Evolutionary conservation across 257 asterid species (phyloP), one percentile per base, ranked within the genome.

Genomic region (Anisodus tanguticus): DNA sequence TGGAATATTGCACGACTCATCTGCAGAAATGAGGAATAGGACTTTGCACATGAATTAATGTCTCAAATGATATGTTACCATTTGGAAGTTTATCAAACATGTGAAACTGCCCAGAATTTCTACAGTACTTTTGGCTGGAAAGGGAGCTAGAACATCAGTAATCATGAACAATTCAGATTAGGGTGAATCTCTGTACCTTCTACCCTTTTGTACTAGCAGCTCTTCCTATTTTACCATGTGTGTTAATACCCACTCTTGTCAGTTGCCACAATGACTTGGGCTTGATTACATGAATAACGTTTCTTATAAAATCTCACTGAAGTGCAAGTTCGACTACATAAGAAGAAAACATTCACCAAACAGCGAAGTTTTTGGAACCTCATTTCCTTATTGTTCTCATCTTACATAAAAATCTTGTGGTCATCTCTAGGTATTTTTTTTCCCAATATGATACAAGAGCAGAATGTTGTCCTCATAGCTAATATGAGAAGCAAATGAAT

Each of bases 381-480:
- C 82, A 49, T 76, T 12, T 77, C 0, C 47, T 77, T 2, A 1
- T 15, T 7, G 81, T 51, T 77, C 64, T 53, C 64, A 13, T 26
- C 49, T 53, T 77, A 13, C 17, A 31, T 3, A 77, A 53, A 76
- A 39, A 69, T 3, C 78, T 43, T 69, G 82, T 77, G 66, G 5
- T 77, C 82, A 53, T 77, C 82, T 77, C 64, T 13, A 77, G 82
- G 82, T 77, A 53, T 13, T 76, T 53, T 47, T 51, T 51, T 31
- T 4, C 12, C 11, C 81, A 12, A 6, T 49, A 6, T 49, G 81
- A 49, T 51, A 51, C 22, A 74, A 22, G 81, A 76, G 62, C 43
- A 76, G 31, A 76, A 3, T 22, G 45, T 3, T 31, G 62, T 76
- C 1, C 3, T 22, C 60, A 49, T 22, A 5, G 47, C 4, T 76